Evolutionary conservation across 768 basidiomycete genomes (phyloP), one percentile per base, ranked within the genome.

Genomic region (Trametes cubensis): DNA sequence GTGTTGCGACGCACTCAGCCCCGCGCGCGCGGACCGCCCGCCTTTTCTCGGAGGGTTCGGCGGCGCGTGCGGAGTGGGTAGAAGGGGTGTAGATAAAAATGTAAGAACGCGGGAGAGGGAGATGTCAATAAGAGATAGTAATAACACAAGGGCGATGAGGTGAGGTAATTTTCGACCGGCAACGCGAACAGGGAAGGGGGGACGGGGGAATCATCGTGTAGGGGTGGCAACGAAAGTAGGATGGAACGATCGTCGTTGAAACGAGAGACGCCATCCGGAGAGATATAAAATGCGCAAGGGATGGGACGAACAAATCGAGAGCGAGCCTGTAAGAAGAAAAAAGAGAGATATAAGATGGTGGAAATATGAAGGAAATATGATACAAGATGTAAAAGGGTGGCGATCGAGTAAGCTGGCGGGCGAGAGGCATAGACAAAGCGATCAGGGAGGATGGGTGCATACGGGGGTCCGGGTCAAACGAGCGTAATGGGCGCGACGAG

Each of bases 401-500:
- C 40, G 55, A 45, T 55, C 55, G 55, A 57, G 61, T 25, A 34
- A 62, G 61, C 41, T 44, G 42, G 42, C 49, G 25, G 55, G 50
- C 20, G 60, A 51, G 52, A 63, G 62, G 62, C 62, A 63, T 63
- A 63, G 53, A 62, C 56, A 45, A 48, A 58, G 55, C 50, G 30
- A 26, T 45, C 44, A 53, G 39, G 55, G 55, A 28, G 40, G 18
- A 41, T 26, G 44, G 58, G 55, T 60, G 60, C 51, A n/a, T n/a
- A n/a, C n/a, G n/a, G 63, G 25, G 51, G 52, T 56, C 54, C 44
- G 57, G 45, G 50, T 38, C 63, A 56, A 64, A 56, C 63, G 63
- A 64, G 49, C 41, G 63, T 64, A 38, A 34, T 23, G 52, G 53
- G 47, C 52, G 62, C 57, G 57, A 55, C 38, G 53, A 21, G 62